Conservation (phyloP, 805 yeast species). For the Ogataea angusta region DNA sequence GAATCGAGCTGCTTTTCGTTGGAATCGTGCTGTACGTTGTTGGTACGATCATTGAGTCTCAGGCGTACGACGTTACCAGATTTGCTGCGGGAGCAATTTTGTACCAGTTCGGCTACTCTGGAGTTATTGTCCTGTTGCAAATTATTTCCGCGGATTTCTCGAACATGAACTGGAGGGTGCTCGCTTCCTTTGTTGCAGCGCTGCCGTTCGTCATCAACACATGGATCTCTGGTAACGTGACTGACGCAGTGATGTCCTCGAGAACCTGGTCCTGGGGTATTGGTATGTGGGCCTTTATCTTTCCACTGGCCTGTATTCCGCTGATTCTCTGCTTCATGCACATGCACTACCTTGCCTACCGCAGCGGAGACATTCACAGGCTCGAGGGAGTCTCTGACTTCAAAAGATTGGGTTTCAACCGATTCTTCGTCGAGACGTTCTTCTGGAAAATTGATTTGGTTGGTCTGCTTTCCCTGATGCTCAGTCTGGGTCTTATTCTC, state of each 20-base stretch:
- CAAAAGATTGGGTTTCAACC: constrained; percentile 32
- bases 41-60: constrained; percentile 64
- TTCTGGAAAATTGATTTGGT: constrained; percentile 66
- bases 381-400: constrained; percentile 31
- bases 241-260: constrained; percentile 34
- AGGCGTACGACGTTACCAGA: constrained; percentile 52
- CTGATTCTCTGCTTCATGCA: constrained; percentile 49
- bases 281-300: constrained; percentile 77
- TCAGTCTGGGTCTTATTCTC: constrained; percentile 59
- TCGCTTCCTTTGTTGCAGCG: constrained; percentile 62
- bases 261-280: constrained; percentile 68
- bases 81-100: constrained; percentile 66
- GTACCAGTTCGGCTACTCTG: constrained; percentile 58
- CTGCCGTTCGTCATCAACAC: constrained; percentile 74
- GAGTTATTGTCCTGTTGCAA: constrained; percentile 54
- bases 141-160: constrained; percentile 66
- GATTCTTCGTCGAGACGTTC: constrained; percentile 36
- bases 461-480: constrained; percentile 56
- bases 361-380: constrained; percentile 47
- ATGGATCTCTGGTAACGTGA: constrained; percentile 68
- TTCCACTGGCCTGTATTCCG: constrained; percentile 66
- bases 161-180: constrained; percentile 66
- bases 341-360: constrained; percentile 53
- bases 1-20: constrained; percentile 48
- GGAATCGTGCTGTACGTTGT: constrained; percentile 54